Evolutionary conservation across 2,329 filamentous ascomycete genomes (phyloP), one percentile per base, ranked within the genome.

Genomic region (Fusarium nisikadoi): DNA sequence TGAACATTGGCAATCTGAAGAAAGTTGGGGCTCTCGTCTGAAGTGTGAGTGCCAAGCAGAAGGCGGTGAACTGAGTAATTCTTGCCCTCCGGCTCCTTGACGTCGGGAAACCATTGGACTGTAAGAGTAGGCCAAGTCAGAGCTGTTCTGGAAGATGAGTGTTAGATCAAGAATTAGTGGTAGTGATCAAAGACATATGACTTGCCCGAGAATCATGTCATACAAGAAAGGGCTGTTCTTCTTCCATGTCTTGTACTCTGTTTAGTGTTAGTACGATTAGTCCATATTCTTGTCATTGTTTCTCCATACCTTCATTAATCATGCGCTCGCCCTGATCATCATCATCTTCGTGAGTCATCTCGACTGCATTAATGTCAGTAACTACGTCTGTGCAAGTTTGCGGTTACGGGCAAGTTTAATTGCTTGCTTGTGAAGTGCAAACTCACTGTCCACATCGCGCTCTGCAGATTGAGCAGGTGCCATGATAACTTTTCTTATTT

Each of bases 181-280:
- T 19, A 17, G 31, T 14, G 17, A 47, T 3, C 58, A 54, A 46
- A 29, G 39, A 38, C 5, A n/a, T 61, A n/a, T 45, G 17, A 52
- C 67, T 74, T 82, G 91, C 91, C 91, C 95, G 72, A 98, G 88
- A 74, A 99, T 96, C 90, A 98, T 94, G 81, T 99, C 96, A 82
- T 99, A 99, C 77, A 99, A 92, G 80, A 98, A 98, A 7, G 96
- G 95, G 73, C 93, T 94, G 84, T 99, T 99, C 87, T 99, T 99
- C 88, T 99, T 99, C 96, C 96, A 99, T 74, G 95, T 98, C 83
- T 99, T 99, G 89, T 99, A 99, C 82, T 99, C 96, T 94, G 77
- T 43, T 38, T 23, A 42, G 33, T 49, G 50, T 79, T 57, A 79
- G 71, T 52, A 39, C 58, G 46, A 29, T 54, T n/a, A 35, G 31